Conservation (phyloP, 2,329 filamentous ascomycete genomes). For the Sporothrix curviconia region DNA sequence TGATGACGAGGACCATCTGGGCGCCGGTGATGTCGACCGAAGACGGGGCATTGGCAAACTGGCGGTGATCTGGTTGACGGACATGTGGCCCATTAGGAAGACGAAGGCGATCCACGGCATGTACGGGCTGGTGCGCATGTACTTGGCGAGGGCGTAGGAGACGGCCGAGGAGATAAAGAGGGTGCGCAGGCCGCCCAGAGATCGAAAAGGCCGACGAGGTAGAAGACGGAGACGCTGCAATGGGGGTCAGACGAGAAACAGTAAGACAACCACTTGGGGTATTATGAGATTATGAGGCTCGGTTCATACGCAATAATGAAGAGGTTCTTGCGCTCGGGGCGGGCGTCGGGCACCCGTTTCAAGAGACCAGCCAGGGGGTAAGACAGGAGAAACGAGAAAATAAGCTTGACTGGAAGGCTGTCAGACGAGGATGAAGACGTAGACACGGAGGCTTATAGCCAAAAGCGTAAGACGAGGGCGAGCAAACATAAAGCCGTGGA, state of each 20-base stretch:
- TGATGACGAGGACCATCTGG: conserved; percentile 98
- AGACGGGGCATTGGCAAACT: conserved; percentile 59
- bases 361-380: conserved; percentile 84
- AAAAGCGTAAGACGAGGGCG: background rate
- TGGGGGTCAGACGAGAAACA: background rate
- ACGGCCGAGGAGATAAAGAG: conserved; percentile 71
- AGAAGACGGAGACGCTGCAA: conserved; percentile 71
- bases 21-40: conserved; percentile 84
- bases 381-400: conserved; percentile 82
- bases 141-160: conserved; percentile 77
- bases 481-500: background rate
- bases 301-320: conserved; percentile 74
- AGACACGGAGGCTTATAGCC: background rate
- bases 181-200: conserved; percentile 80
- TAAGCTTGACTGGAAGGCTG: conserved; percentile 68
- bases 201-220: conserved; percentile 87
- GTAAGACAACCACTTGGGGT: too few species aligned
- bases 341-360: conserved; percentile 81
- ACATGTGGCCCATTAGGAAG: conserved; percentile 94
- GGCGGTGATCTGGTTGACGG: conserved; percentile 81
- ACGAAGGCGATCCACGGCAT: conserved; percentile 98
- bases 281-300: too few species aligned
- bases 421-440: too few species aligned
- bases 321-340: conserved; percentile 77
- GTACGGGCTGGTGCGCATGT: conserved; percentile 69